Conservation (phyloP, 2,329 filamentous ascomycete genomes). For the Trichophyton rubrum region DNA sequence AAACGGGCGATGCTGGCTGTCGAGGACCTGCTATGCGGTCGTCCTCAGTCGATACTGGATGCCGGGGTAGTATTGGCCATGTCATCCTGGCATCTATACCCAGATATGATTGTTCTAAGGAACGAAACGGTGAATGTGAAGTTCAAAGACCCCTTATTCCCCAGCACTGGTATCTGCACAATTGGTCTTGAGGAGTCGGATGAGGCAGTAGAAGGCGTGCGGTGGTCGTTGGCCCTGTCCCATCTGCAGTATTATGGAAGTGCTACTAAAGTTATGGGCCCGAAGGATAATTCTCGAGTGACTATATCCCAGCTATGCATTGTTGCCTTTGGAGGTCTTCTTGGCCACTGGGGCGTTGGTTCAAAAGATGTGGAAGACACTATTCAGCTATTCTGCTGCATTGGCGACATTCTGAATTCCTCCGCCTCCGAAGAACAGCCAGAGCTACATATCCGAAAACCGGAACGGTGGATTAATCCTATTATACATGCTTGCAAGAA, state of each 20-base stretch:
- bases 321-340: background rate
- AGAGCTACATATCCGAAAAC: background rate
- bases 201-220: background rate
- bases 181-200: background rate
- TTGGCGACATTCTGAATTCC: background rate
- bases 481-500: background rate
- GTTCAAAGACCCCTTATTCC: background rate
- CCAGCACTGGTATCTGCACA: background rate
- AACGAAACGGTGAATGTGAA: background rate
- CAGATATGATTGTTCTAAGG: constrained; percentile 44
- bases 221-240: constrained; percentile 5
- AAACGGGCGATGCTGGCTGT: constrained; percentile 16
- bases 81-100: constrained; percentile 27
- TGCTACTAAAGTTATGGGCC: background rate
- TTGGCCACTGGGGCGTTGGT: background rate
- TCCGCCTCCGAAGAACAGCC: background rate
- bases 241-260: constrained; percentile 3
- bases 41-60: constrained; percentile 16
- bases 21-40: constrained; percentile 20
- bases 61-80: constrained; percentile 22
- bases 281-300: background rate
- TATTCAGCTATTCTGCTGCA: background rate
- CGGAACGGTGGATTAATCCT: background rate
- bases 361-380: background rate
- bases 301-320: background rate